Base-by-base conservation (phyloP, 2,329 filamentous ascomycete species). In the Hymenoscyphus fraxineus region DNA sequence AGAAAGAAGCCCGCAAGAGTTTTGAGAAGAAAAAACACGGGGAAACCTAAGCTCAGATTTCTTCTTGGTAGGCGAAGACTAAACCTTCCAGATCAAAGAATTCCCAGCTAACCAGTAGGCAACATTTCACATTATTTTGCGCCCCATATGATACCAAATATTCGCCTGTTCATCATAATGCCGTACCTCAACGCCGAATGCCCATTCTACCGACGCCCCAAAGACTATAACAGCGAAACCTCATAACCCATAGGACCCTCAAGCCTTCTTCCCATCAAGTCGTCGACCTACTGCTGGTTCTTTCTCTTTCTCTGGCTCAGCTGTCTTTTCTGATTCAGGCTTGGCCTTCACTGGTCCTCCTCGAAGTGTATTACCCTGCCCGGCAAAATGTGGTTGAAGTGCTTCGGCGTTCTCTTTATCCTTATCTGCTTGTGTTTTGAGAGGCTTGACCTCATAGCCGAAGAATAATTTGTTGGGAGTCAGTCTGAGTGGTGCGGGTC, bases 401-500 rank as follows among this genome's bases (percentile, higher is more conserved):
- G 84, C 82, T n/a, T 86, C 82, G 66, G 87, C 84, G 44, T 86
- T 83, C 65, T 89, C 87, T 66, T 88, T 82, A 60, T 87, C 85
- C 74, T 87, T 88, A 64, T 92, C 87, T 41, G 86, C 89, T 64
- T 89, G 87, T 9, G 91, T 91, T 80, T 92, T 93, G 54, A 96
- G 82, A 0, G 94, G 94, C 77, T 90, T 96, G 75, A 97, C 85
- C 73, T 96, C 90, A 73, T 98, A 99, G 2, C 95, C 95, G 68
- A 99, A 96, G 81, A 99, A 99, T 4, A 99, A 82, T 78, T 97
- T 96, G 72, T 95, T 95, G 0, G 91, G 89, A 0, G 92, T 85
- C 60, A 99, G 77, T 35, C 95, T 85, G 7, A 99, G 83, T 3
- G 94, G 93, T 74, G 95, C 91, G 0, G 94, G 93, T 0, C 93